These are phyloP conservation scores for Diaporthe sp. DNA, from an alignment of 2,329 filamentous ascomycete species.

Conservation along the genomic window DNA sequence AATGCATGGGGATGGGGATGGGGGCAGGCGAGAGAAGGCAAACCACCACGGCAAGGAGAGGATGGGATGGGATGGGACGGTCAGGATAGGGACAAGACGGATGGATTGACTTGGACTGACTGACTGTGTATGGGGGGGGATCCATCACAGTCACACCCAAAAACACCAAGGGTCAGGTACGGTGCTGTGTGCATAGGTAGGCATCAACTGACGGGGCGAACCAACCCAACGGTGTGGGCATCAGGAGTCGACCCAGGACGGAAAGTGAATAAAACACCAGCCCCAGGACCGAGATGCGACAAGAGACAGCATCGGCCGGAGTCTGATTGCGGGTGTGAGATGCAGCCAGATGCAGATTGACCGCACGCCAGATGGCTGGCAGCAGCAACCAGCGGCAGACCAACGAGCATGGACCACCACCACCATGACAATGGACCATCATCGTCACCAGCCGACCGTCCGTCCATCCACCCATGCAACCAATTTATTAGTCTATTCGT, in stretches of 20 bases:
- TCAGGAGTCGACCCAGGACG: not conserved
- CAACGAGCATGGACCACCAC: slow-evolving; percentile 11
- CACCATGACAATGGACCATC: slow-evolving; percentile 3
- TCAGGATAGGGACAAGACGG: slow-evolving; percentile 4
- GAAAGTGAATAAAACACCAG: slow-evolving; percentile 20
- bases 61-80: slow-evolving; percentile 18
- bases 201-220: not conserved
- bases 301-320: not conserved
- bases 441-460: not conserved
- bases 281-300: slow-evolving; percentile 18
- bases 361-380: slow-evolving; percentile 1
- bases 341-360: slow-evolving; percentile 23
- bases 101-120: not conserved
- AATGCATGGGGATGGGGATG: not conserved
- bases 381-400: no score
- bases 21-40: not conserved
- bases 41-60: not conserved
- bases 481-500: slow-evolving; percentile 17
- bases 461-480: not conserved
- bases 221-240: slow-evolving; percentile 4
- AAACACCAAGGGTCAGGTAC: not conserved
- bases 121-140: not conserved
- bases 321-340: not conserved
- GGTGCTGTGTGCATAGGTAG: not conserved
- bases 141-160: slow-evolving; percentile 24